Base-by-base conservation (phyloP, 345 rosid species). In the Bretschneidera sinensis region DNA sequence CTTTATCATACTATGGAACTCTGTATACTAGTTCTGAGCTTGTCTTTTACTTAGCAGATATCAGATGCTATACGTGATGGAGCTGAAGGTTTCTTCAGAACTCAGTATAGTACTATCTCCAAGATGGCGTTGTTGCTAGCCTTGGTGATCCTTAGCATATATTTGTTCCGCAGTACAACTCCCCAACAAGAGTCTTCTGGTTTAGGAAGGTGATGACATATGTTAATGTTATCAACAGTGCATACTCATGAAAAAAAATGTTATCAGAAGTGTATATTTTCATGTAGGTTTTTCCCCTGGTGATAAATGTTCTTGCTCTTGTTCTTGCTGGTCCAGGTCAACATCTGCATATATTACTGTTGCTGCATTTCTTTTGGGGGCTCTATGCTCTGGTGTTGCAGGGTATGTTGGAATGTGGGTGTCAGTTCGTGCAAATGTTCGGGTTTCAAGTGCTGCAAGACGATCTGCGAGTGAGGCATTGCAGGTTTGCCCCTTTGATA, bases 391-490 rank as follows among this genome's bases (percentile, higher is more conserved):
- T 17, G 99, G 97, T 76, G 48, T 85, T 60, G 96, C 97, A 0
- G 99, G 99, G 61, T 94, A 90, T 74, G 86, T 91, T 73, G 97
- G 99, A 51, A 94, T 94, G 99, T 94, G 97, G 99, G 99, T 94
- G 53, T 94, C 99, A 17, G 99, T 94, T 54, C 97, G 99, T 74
- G 99, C 99, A 72, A 94, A 94, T 76, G 99, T 94, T 64, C 85
- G 99, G 66, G 97, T 94, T 59, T 81, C 99, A 51, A 88, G 99
- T 79, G 97, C 99, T 49, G 99, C 99, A 52, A 88, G 96, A 71
- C 85, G 99, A 64, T 94, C 99, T 63, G 95, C 97, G 19, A 88
- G 97, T 79, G 99, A 94, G 79, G 99, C 97, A 49, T 72, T 95
- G 86, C 99, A 95, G 97, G 99, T 95, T 70, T 48, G 72, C 21